These are phyloP conservation scores for Sporobolomyces phaffii DNA, from an alignment of 768 basidiomycete genomes.

Conservation along the genomic window DNA sequence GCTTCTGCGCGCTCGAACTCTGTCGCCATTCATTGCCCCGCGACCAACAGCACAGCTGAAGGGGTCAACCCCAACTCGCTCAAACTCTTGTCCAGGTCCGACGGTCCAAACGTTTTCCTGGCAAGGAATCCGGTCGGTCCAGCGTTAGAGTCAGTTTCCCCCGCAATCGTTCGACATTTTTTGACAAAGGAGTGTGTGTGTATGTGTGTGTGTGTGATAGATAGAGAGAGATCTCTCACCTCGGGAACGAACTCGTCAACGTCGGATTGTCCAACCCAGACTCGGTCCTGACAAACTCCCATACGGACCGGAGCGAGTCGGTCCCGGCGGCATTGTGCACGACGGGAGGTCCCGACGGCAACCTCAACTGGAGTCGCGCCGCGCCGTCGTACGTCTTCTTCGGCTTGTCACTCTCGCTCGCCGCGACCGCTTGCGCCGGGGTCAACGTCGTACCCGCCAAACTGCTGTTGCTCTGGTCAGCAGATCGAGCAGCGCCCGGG, in stretches of 20 bases:
- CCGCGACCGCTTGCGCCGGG: slow-evolving; percentile 25
- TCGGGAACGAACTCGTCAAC: slow-evolving; percentile 29
- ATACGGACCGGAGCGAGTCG: slow-evolving; percentile 35
- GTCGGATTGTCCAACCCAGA: background rate
- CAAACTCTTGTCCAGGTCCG: slow-evolving; percentile 73
- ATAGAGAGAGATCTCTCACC: slow-evolving; percentile 11
- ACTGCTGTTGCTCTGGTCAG: too few species aligned
- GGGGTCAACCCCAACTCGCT: slow-evolving; percentile 65
- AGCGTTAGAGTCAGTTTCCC: background rate
- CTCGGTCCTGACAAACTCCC: slow-evolving; percentile 26
- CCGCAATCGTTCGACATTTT: too few species aligned
- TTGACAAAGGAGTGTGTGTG: too few species aligned
- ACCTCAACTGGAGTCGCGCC: slow-evolving; percentile 81
- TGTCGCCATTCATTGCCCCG: too few species aligned
- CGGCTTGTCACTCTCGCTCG: slow-evolving; percentile 48
- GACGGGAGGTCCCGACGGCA: slow-evolving; percentile 70
- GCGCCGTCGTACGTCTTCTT: slow-evolving; percentile 72
- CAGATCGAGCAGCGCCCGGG: slow-evolving; percentile 46
- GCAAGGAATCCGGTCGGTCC: background rate
- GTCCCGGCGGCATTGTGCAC: slow-evolving; percentile 51
- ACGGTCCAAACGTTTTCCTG: slow-evolving; percentile 69
- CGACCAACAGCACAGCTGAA: slow-evolving; percentile 19
- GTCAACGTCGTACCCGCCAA: background rate
- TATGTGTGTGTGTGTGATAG: too few species aligned
- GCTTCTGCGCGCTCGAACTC: too few species aligned